These are phyloP conservation scores for Neurospora sp. DNA, from an alignment of 495 filamentous ascomycete species.

Conservation along the genomic window DNA sequence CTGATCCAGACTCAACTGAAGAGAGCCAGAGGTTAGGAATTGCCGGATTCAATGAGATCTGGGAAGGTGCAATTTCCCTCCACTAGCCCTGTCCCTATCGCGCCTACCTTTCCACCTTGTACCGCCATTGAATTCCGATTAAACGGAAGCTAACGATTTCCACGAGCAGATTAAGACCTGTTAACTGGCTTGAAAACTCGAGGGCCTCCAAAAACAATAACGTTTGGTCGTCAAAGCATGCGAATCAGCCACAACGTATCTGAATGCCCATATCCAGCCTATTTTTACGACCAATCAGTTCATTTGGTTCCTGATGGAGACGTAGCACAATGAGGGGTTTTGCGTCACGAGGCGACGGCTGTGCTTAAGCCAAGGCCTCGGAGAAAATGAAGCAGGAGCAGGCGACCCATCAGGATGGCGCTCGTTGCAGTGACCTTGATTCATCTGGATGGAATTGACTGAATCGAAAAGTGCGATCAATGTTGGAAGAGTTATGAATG, in stretches of 20 bases:
- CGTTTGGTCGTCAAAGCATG: neutral
- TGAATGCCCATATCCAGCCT: neutral
- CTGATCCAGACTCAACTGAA: neutral
- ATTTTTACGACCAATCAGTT: neutral
- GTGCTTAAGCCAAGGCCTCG: neutral
- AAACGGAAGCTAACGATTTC: neutral
- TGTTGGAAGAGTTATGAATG: neutral
- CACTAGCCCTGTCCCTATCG: neutral
- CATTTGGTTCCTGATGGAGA: neutral
- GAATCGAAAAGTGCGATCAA: neutral
- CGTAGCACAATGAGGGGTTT: neutral
- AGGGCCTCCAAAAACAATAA: neutral
- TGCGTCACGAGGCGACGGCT: neutral
- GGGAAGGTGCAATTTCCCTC: neutral
- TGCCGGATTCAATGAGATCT: neutral
- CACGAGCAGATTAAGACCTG: neutral
- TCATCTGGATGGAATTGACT: neutral
- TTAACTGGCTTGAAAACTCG: neutral
- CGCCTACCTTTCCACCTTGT: neutral
- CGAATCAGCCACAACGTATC: neutral
- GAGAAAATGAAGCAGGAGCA: neutral
- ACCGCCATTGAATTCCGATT: neutral
- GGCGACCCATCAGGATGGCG: neutral
- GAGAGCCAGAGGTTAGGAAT: neutral
- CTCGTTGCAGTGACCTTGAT: neutral